phyloP scores from a whole-genome alignment of 2,329 filamentous ascomycete species.

The Laburnicola sp. region DNA sequence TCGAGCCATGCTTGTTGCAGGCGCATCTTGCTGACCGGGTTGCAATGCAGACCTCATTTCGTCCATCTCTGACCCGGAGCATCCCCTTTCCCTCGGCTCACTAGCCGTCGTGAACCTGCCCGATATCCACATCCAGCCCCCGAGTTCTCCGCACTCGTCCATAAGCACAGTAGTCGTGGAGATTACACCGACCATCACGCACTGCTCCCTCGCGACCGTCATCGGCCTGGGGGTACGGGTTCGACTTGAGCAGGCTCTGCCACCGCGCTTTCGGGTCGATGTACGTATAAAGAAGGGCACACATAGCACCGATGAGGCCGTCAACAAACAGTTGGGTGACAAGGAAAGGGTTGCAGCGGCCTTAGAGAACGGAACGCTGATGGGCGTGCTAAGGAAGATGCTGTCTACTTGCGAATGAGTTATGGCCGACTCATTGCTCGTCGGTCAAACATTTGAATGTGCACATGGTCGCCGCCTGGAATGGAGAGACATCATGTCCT shows the following conservation, averaged over 20 bases:
- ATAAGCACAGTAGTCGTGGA: conserved; percentile 79
- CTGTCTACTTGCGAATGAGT: conserved; percentile 74
- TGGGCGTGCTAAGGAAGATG: conserved; percentile 91
- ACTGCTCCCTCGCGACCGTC: conserved; percentile 94
- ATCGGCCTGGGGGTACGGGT: conserved; percentile 93
- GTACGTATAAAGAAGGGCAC: conserved; percentile 94
- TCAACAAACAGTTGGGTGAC: conserved; percentile 94
- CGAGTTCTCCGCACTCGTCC: conserved; percentile 64
- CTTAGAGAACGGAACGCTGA: conserved; percentile 87
- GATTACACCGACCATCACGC: conserved; percentile 94
- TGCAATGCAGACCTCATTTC: conserved; percentile 76
- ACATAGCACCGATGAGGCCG: conserved; percentile 92
- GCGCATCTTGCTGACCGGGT: conserved; percentile 24
- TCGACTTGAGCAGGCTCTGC: conserved; percentile 84
- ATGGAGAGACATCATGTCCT: not conserved
- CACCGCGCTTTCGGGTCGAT: conserved; percentile 88
- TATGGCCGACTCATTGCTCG: not conserved
- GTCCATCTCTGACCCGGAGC: conserved; percentile 93
- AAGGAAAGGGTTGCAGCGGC: conserved; percentile 96
- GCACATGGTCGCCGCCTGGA: not conserved
- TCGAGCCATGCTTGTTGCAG: not conserved
- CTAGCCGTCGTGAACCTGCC: conserved; percentile 94
- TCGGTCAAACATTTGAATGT: not conserved
- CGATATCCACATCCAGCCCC: conserved; percentile 78
- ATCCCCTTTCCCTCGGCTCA: conserved; percentile 89